phyloP scores from a whole-genome alignment of 805 yeast genomes.

The Barnettozyma pratensis region DNA sequence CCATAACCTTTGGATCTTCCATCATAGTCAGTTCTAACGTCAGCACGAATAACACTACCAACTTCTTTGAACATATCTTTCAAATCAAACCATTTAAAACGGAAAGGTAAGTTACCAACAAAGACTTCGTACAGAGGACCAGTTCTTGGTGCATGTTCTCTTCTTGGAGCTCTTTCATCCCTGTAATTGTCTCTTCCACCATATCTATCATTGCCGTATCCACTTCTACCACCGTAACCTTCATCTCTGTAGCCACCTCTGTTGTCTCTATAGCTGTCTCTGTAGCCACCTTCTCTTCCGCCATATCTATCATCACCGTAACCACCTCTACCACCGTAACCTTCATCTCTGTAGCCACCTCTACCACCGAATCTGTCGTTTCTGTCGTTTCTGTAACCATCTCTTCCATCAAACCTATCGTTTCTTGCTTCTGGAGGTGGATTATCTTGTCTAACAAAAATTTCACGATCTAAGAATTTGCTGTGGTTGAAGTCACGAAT shows the following conservation, averaged over 20 bases:
- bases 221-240: not conserved
- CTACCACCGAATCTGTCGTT: slow-evolving; percentile 12
- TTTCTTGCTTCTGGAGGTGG: slow-evolving; percentile 49
- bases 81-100: slow-evolving; percentile 77
- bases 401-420: slow-evolving; percentile 13
- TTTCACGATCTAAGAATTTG: slow-evolving; percentile 64
- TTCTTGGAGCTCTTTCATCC: slow-evolving; percentile 21
- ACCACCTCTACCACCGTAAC: not conserved
- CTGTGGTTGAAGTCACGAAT: slow-evolving; percentile 64
- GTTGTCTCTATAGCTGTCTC: slow-evolving; percentile 1
- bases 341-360: slow-evolving; percentile 9
- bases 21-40: slow-evolving; percentile 55
- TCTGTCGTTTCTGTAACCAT: slow-evolving; percentile 10
- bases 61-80: slow-evolving; percentile 77
- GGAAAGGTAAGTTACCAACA: slow-evolving; percentile 78
- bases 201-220: slow-evolving; percentile 4
- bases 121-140: slow-evolving; percentile 49
- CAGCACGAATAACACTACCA: slow-evolving; percentile 81
- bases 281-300: slow-evolving; percentile 13
- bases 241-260: slow-evolving; percentile 12
- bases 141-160: slow-evolving; percentile 6
- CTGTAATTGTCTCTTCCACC: slow-evolving; percentile 12
- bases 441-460: slow-evolving; percentile 86
- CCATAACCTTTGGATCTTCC: slow-evolving; percentile 88
- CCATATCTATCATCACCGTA: slow-evolving; percentile 16